Percentiles rank a stretch among this genome's conserved stretches.
Conservation (phyloP, 495 filamentous ascomycete genomes). For the Melanomma pulvis-pyrius region DNA sequence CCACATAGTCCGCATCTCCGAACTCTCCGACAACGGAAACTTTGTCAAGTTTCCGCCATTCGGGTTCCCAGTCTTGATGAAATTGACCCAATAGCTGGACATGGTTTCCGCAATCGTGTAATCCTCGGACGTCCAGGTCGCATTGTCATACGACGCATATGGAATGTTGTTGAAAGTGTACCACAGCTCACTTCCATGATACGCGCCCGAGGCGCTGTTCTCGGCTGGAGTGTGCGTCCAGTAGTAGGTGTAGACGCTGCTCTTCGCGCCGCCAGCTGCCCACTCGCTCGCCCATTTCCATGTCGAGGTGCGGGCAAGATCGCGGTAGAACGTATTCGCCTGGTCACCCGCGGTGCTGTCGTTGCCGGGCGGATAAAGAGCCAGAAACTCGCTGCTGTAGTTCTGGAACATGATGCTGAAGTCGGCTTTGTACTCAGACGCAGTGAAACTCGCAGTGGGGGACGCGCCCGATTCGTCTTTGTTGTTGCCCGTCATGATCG, state of each 20-base stretch:
- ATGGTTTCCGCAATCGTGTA: conserved; percentile 1
- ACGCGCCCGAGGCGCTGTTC: not conserved
- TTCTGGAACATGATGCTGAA: conserved; percentile 2
- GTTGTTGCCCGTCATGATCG: conserved; percentile 10
- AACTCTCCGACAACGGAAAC: not conserved
- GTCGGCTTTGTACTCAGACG: not conserved
- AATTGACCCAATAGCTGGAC: conserved; percentile 2
- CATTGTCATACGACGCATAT: conserved; percentile 4
- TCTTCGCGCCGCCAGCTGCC: conserved; percentile 3
- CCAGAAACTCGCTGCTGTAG: conserved; percentile 4
- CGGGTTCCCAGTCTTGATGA: not conserved
- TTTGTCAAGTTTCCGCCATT: conserved; percentile 2
- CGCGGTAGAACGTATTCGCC: conserved; percentile 3
- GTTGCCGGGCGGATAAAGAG: not conserved
- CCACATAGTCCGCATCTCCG: conserved; percentile 2
- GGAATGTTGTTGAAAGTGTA: conserved; percentile 9
- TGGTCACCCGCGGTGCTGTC: conserved; percentile 2
- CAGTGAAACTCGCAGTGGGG: not conserved
- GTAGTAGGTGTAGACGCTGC: conserved; percentile 3
- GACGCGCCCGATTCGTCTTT: conserved; percentile 4
- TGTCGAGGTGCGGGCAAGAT: conserved; percentile 1
- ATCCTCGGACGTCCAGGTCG: not conserved
- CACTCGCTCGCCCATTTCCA: conserved; percentile 4
- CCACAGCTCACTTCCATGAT: conserved; percentile 3
- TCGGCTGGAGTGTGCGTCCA: conserved; percentile 1